Evolutionary conservation across 129 eudicot species (phyloP).

Genomic region (Arctium minus): DNA sequence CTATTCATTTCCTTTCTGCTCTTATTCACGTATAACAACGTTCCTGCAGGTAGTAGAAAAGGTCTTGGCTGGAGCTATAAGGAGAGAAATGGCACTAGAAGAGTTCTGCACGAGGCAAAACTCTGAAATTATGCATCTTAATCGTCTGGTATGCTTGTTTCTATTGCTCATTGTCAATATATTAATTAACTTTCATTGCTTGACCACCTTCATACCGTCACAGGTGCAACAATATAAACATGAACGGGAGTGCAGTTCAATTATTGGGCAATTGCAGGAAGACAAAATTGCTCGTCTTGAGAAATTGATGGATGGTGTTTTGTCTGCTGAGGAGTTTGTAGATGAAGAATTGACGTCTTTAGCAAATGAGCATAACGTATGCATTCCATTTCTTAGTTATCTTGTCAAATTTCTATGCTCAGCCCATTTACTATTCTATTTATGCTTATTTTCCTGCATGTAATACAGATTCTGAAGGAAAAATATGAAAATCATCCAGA

Average conservation of each 20-base stretch:
- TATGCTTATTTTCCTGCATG: constrained; percentile 2
- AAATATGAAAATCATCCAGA: constrained; percentile 95
- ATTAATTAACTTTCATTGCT: background rate
- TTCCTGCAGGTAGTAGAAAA: constrained; percentile 79
- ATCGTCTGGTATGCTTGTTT: constrained; percentile 68
- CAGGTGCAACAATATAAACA: constrained; percentile 97
- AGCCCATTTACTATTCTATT: background rate
- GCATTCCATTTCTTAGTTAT: background rate
- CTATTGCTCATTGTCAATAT: background rate
- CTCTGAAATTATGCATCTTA: constrained; percentile 78
- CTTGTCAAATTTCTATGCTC: background rate
- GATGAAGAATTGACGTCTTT: constrained; percentile 66
- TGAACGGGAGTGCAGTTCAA: constrained; percentile 88
- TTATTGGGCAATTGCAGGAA: constrained; percentile 80
- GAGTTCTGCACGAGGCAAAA: constrained; percentile 75
- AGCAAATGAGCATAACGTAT: constrained; percentile 71
- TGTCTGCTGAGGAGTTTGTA: constrained; percentile 74
- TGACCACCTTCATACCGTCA: constrained; percentile 2
- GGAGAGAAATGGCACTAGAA: constrained; percentile 97
- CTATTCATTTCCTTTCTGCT: background rate
- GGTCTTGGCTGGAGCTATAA: constrained; percentile 93
- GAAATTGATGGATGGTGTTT: constrained; percentile 85
- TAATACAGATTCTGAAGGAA: constrained; percentile 68
- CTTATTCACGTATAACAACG: constrained; percentile 13
- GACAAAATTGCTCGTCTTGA: constrained; percentile 92